Base-by-base conservation (phyloP, 1,284 basidiomycete genomes). In the Sparassis latifolia region DNA sequence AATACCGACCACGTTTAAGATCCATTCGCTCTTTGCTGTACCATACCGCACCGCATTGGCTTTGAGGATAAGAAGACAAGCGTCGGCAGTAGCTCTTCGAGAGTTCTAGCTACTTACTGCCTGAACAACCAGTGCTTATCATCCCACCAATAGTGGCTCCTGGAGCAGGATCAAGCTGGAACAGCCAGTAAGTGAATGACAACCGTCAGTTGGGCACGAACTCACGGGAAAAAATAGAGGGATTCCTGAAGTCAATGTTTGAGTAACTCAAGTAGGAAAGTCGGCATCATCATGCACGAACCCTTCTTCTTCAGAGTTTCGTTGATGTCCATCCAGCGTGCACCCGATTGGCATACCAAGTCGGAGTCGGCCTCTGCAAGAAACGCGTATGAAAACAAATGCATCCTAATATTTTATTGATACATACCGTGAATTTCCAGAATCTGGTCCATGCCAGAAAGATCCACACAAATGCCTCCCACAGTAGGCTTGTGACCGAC, bases 91-190 rank as follows among this genome's bases (percentile, higher is more conserved):
- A 20, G 20, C 20, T 20, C 20, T 20, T 20, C 20, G 20, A 20
- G 20, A 20, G 20, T 20, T 20, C 20, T 20, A 20, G 10, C 10
- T 50, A 67, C 83, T 48, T 61, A 87, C 86, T 86, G 56, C 86
- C 86, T 27, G 83, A 87, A 62, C 86, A 89, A 0, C 89, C 88
- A 0, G 88, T 94, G 45, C 86, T 86, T 30, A 92, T 75, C 92
- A 98, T 97, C 0, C 94, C 95, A 31, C 93, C 94, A 35, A 97
- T 85, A 0, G 90, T 92, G 1, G 93, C 92, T 28, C 78, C 77
- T 1, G 83, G 85, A 1, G 75, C 85, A 7, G 89, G 91, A 61
- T 93, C 89, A 47, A 89, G 74, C 85, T 90, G 52, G n/a, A 45
- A 5, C 20, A 20, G 20, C 20, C 20, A 20, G 20, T 20, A 20